These are phyloP conservation scores for Usnea hakonensis DNA, from an alignment of 495 filamentous ascomycete genomes.

Conservation along the genomic window DNA sequence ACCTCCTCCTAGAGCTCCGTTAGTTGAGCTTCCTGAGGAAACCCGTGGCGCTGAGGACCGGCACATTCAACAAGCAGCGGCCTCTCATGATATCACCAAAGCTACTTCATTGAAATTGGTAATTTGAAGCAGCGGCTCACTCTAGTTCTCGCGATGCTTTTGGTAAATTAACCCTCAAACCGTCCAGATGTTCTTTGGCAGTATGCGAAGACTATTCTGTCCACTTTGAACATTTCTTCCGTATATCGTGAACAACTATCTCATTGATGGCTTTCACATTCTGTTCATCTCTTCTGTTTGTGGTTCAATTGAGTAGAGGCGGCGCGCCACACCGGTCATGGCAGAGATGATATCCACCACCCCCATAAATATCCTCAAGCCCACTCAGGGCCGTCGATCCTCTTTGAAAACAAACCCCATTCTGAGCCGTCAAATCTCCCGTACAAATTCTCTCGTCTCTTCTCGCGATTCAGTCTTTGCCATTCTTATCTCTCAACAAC, in stretches of 20 bases:
- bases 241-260: neutral
- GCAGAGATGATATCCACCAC: neutral
- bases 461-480: neutral
- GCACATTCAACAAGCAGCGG: neutral
- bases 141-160: neutral
- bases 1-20: neutral
- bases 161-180: neutral
- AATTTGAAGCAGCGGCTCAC: neutral
- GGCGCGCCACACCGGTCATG: neutral
- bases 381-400: neutral
- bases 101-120: neutral
- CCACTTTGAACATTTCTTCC: neutral
- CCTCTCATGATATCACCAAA: neutral
- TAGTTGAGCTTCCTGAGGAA: neutral
- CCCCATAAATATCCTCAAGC: neutral
- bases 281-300: neutral
- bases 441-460: neutral
- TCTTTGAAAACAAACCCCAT: neutral
- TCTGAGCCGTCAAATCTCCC: neutral
- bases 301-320: neutral
- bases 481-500: neutral
- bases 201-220: neutral
- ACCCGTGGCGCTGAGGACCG: neutral
- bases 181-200: too few species aligned
- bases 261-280: neutral